A percentile compares a stretch with the other conserved stretches of the same genome.
phyloP scores from a whole-genome alignment of 805 yeast species.

The Isabelozyma heimii region DNA sequence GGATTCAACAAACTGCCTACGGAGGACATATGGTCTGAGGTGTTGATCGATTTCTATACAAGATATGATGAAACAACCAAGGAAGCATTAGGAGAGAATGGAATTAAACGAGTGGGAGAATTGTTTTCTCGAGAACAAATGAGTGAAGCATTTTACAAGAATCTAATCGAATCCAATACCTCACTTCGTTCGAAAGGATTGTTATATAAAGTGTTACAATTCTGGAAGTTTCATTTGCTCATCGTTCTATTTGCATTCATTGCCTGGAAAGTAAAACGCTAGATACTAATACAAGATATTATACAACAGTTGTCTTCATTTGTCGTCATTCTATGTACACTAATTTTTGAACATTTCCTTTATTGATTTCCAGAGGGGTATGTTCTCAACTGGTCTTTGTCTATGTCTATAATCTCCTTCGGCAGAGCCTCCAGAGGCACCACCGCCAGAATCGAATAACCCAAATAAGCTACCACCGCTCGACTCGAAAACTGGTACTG shows the following conservation, averaged over 20 bases:
- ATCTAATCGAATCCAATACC: slow-evolving; percentile 6
- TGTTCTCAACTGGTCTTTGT: slow-evolving; percentile 16
- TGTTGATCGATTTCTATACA: slow-evolving; percentile 38
- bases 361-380: slow-evolving; percentile 27
- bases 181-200: slow-evolving; percentile 9
- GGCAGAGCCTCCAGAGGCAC: background rate
- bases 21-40: slow-evolving; percentile 53
- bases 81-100: slow-evolving; percentile 31
- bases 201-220: slow-evolving; percentile 4
- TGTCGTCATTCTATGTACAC: background rate
- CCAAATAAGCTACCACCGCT: slow-evolving; percentile 7
- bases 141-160: slow-evolving; percentile 28
- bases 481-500: background rate
- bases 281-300: background rate
- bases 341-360: slow-evolving; percentile 20
- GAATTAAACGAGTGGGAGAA: slow-evolving; percentile 31
- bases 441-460: slow-evolving; percentile 7
- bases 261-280: slow-evolving; percentile 3
- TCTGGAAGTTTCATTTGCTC: slow-evolving; percentile 11
- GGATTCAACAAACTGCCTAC: slow-evolving; percentile 60
- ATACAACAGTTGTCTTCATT: too few species aligned
- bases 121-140: slow-evolving; percentile 47
- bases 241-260: slow-evolving; percentile 3
- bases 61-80: slow-evolving; percentile 17
- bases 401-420: background rate